phyloP scores from a whole-genome alignment of 2,329 filamentous ascomycete species.

The Fusarium sacchari region DNA sequence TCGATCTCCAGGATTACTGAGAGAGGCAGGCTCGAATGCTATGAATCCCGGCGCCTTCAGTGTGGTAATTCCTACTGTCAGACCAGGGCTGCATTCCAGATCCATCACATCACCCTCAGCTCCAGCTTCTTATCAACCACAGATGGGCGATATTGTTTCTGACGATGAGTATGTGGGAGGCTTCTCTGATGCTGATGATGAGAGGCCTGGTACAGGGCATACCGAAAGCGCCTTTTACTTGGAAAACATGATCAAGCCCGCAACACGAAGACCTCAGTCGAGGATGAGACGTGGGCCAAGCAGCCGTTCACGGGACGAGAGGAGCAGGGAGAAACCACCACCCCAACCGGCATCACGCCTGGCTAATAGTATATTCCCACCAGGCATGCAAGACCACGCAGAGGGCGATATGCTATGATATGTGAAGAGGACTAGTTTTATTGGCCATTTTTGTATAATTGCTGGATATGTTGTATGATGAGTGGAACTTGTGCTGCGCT shows the following conservation, averaged over 20 bases:
- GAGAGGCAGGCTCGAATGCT: slow-evolving; percentile 68
- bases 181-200: slow-evolving; percentile 81
- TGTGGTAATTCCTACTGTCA: slow-evolving; percentile 49
- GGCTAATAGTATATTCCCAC: slow-evolving; percentile 47
- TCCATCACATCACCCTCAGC: slow-evolving; percentile 85
- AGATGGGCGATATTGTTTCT: slow-evolving; percentile 71
- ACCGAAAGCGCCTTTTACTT: slow-evolving; percentile 63
- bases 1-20: slow-evolving; percentile 68
- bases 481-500: slow-evolving; percentile 12
- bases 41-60: slow-evolving; percentile 72
- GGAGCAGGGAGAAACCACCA: slow-evolving; percentile 48
- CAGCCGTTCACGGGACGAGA: slow-evolving; percentile 50
- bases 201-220: slow-evolving; percentile 55
- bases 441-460: slow-evolving; percentile 11
- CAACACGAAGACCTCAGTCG: slow-evolving; percentile 66
- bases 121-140: slow-evolving; percentile 63
- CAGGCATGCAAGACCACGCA: slow-evolving; percentile 48
- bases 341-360: slow-evolving; percentile 56
- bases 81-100: slow-evolving; percentile 79
- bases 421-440: neutral
- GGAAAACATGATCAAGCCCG: slow-evolving; percentile 70
- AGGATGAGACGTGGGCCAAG: slow-evolving; percentile 45
- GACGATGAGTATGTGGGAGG: slow-evolving; percentile 81
- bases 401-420: slow-evolving; percentile 51
- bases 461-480: slow-evolving; percentile 26